Evolutionary conservation across 2,329 filamentous ascomycete species (phyloP), one percentile per base, ranked within the genome.

Genomic region (Fusarium sp.): DNA sequence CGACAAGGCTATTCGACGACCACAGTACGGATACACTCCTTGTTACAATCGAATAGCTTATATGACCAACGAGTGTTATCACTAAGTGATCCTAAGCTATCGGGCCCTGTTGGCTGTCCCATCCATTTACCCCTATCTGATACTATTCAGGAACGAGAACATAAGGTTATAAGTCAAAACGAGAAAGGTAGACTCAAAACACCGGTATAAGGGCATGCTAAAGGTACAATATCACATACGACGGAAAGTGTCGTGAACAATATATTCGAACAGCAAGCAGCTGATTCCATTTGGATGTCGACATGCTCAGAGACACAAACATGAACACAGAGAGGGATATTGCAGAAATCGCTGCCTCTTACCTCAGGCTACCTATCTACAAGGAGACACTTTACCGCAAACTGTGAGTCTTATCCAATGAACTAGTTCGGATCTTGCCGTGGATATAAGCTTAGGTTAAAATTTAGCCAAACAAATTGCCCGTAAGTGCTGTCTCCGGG

Each of bases 401-500:
- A 5, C 15, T 33, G 6, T 33, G 30, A 15, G 30, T 33, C 13
- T 15, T 33, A 15, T 32, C 33, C 9, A 37, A 30, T 14, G 35
- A 10, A 19, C 28, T 39, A n/a, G 26, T 41, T 55, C 35, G 56
- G 47, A 47, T 33, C 35, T 30, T 43, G 17, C 41, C 43, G 24
- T 13, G 22, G 17, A 37, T 41, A 28, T 37, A 15, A 26, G 19
- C 26, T 26, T 47, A 17, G 41, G 19, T 30, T 17, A 32, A 24
- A 32, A 20, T 13, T 30, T 30, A 30, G 28, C 28, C 28, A 30
- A 30, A 13, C 28, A 10, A 30, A 30, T 30, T 30, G 28, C 5
- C 10, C 3, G 10, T 30, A 30, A 13, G 11, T 30, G 28, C 28
- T 4, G 10, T 65, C 26, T 28, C 33, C 17, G 43, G 43, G 39